These are phyloP conservation scores for Auriscalpium orientale DNA, from an alignment of 768 basidiomycete species.

Conservation along the genomic window DNA sequence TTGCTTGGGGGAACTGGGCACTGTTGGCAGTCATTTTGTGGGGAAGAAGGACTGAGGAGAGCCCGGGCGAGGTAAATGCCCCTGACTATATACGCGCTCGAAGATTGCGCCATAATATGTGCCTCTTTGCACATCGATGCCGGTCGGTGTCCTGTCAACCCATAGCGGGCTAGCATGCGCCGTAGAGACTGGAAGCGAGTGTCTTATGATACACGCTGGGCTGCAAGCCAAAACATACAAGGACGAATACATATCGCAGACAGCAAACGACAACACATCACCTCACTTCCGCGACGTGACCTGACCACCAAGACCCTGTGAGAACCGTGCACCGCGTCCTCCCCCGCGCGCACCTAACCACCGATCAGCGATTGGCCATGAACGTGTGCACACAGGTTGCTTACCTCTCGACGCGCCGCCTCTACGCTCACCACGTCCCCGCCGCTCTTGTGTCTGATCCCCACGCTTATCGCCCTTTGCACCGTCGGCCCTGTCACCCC, in stretches of 20 bases:
- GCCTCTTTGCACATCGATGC: too few relatives aligned
- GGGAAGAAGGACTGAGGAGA: neutral
- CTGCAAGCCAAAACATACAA: neutral
- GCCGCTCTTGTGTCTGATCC: conserved; percentile 71
- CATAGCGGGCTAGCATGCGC: too few relatives aligned
- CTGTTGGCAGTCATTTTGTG: conserved; percentile 7
- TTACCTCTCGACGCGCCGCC: conserved; percentile 37
- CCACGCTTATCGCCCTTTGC: conserved; percentile 72
- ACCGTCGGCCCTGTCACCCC: conserved; percentile 64
- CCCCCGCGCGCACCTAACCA: conserved; percentile 6
- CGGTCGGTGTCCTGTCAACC: too few relatives aligned
- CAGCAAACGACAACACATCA: neutral
- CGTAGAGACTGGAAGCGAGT: too few relatives aligned
- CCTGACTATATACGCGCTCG: neutral
- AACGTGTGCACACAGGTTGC: neutral
- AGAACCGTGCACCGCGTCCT: conserved; percentile 12
- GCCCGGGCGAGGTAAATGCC: neutral
- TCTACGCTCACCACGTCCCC: conserved; percentile 65
- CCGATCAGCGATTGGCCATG: neutral
- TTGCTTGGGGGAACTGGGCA: conserved; percentile 31
- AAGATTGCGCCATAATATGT: neutral
- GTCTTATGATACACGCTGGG: neutral
- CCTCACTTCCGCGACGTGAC: neutral
- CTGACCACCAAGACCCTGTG: conserved; percentile 12
- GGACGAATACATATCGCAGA: neutral